Evolutionary conservation across 345 rosid genomes (phyloP), one percentile per base, ranked within the genome.

Genomic region (Acer campestre): DNA sequence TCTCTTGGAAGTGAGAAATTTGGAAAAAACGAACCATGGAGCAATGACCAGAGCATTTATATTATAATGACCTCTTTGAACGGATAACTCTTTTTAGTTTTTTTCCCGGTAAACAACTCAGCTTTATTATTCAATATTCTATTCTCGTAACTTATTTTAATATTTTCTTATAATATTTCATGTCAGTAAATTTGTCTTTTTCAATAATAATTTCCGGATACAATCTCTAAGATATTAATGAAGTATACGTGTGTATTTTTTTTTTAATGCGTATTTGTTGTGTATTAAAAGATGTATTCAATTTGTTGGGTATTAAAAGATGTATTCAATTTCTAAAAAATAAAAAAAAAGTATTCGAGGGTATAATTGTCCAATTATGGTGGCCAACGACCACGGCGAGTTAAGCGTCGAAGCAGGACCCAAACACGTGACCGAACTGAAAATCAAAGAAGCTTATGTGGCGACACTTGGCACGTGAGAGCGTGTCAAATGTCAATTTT

Each of bases 21-120:
- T n/a, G 59, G 62, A 58, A 66, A 68, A 77, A 76, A 74, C 8
- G 23, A 78, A 71, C 80, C 69, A 62, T 75, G 49, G 49, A 17
- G n/a, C 72, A 71, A 49, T 55, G 76, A 78, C 77, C 65, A 53
- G 55, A 73, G 76, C 81, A 42, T 77, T 77, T 70, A 68, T 79
- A 65, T 64, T 49, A 51, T 17, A 75, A 16, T 27, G n/a, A 1
- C 58, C 35, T 61, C 72, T 68, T 70, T 56, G 31, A 85, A 84
- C 80, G 63, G 82, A 68, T 69, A 67, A 81, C 84, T 83, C 80
- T 74, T 61, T 72, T 80, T 80, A 80, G 82, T 81, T 78, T 74
- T 61, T 72, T 80, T 80, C 77, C 84, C 82, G 78, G 82, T 73
- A 78, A 80, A 67, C 70, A 80, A 73, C 55, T 72, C 16, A 42